phyloP scores from a whole-genome alignment of 768 basidiomycete genomes.

The Tubosaeta sp. region DNA sequence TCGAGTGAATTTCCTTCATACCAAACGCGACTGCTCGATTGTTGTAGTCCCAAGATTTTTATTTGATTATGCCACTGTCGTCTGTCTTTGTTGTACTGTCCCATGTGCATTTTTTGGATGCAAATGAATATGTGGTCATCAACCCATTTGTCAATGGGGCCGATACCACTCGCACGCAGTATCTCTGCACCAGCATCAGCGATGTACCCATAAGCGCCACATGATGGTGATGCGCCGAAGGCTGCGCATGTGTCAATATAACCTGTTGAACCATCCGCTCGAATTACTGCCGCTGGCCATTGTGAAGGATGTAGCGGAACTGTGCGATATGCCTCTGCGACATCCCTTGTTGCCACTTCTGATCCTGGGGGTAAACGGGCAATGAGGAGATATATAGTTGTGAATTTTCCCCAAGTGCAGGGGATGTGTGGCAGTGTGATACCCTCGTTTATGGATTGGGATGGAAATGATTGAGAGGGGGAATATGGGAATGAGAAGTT shows the following conservation, averaged over 20 bases:
- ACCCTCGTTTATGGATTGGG: not conserved
- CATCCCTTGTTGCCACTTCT: not conserved
- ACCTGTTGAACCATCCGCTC: not conserved
- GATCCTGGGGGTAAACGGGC: not conserved
- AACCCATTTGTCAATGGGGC: not conserved
- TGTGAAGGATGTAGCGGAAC: not conserved
- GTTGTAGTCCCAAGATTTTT: too few species aligned
- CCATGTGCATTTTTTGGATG: not conserved
- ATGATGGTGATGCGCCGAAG: not conserved
- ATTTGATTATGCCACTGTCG: not conserved
- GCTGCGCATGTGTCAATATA: not conserved
- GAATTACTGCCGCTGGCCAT: not conserved
- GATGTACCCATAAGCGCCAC: not conserved
- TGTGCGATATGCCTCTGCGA: not conserved
- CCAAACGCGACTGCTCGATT: not conserved
- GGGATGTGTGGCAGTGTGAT: not conserved
- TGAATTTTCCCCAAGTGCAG: not conserved
- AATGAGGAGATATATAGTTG: not conserved
- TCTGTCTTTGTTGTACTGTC: not conserved
- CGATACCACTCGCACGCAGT: not conserved
- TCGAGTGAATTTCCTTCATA: not conserved
- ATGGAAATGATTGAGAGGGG: accelerated
- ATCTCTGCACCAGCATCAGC: not conserved
- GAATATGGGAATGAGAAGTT: not conserved
- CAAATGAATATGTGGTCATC: not conserved